A percentile compares a stretch with the other conserved stretches of the same genome.
phyloP scores from a whole-genome alignment of 192 early-diverging fungal species.

The Podila clonocystis region DNA sequence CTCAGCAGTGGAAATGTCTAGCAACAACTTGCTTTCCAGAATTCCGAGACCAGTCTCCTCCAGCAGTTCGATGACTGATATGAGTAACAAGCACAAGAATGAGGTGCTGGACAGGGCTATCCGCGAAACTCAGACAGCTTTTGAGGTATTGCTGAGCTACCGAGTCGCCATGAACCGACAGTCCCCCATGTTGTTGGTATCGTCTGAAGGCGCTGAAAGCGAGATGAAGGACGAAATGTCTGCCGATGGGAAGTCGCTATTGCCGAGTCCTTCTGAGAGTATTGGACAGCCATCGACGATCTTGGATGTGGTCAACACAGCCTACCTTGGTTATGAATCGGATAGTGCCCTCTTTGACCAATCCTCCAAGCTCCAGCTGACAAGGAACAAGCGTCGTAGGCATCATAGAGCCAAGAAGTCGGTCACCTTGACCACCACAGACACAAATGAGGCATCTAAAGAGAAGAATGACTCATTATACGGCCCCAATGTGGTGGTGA shows the following conservation, averaged over 20 bases:
- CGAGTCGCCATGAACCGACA: too few species aligned
- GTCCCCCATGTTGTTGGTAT: too few species aligned
- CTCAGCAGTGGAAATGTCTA: conserved; percentile 22
- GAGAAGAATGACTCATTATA: neutral
- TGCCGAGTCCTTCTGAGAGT: too few species aligned
- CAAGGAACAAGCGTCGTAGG: neutral
- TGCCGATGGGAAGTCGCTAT: too few species aligned
- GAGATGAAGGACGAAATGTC: too few species aligned
- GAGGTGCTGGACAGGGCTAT: too few species aligned
- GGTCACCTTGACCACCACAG: neutral
- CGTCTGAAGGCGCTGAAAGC: too few species aligned
- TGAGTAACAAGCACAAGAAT: too few species aligned
- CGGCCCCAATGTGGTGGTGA: neutral
- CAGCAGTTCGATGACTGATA: neutral
- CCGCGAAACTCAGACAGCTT: too few species aligned
- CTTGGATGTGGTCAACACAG: too few species aligned
- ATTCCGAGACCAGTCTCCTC: neutral
- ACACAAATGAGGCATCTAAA: neutral
- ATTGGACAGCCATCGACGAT: too few species aligned
- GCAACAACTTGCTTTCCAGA: neutral
- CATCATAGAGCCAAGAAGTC: neutral
- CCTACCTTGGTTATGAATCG: neutral
- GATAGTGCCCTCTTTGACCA: neutral
- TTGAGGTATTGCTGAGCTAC: too few species aligned
- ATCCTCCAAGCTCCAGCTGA: neutral